These are phyloP conservation scores for Trametes pubescens DNA, from an alignment of 1,284 basidiomycete genomes.

Conservation along the genomic window DNA sequence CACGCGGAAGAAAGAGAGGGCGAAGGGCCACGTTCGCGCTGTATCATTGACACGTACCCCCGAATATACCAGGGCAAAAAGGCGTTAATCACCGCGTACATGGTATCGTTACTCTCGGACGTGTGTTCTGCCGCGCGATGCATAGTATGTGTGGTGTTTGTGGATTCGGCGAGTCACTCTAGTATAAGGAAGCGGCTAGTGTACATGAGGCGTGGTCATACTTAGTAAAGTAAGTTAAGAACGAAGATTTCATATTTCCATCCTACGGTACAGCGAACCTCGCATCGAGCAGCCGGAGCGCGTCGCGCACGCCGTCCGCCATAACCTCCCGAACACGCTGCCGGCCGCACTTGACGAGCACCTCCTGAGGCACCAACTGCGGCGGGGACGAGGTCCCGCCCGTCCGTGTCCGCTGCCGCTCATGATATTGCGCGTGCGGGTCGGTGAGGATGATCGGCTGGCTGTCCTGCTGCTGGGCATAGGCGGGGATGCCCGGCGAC, in stretches of 20 bases:
- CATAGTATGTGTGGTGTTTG: conserved; percentile 8
- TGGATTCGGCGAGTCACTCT: conserved; percentile 9
- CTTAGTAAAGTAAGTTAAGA: conserved; percentile 21
- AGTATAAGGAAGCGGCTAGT: conserved; percentile 11
- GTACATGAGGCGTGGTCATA: conserved; percentile 12
- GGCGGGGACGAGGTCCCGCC: conserved; percentile 57
- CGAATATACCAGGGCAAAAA: conserved; percentile 23
- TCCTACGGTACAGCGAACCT: conserved; percentile 53
- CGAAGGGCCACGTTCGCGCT: conserved; percentile 14
- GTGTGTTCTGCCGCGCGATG: neutral
- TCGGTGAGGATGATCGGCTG: conserved; percentile 54
- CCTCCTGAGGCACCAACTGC: conserved; percentile 64
- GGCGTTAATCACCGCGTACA: conserved; percentile 23
- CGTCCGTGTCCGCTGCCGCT: conserved; percentile 51
- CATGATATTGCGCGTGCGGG: conserved; percentile 60
- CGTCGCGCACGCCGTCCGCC: conserved; percentile 80
- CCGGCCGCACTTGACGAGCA: conserved; percentile 66
- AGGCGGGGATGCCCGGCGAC: conserved; percentile 42
- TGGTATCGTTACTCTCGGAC: neutral
- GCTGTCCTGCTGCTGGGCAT: conserved; percentile 35
- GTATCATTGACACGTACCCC: conserved; percentile 21
- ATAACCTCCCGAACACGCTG: conserved; percentile 74
- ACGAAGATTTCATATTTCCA: conserved; percentile 10
- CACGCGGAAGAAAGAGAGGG: conserved; percentile 4
- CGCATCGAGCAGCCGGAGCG: conserved; percentile 79